A percentile compares a stretch with the other conserved stretches of the same genome.
Evolutionary conservation across 257 asterid species (phyloP).

Genomic region (Striga asiatica): DNA sequence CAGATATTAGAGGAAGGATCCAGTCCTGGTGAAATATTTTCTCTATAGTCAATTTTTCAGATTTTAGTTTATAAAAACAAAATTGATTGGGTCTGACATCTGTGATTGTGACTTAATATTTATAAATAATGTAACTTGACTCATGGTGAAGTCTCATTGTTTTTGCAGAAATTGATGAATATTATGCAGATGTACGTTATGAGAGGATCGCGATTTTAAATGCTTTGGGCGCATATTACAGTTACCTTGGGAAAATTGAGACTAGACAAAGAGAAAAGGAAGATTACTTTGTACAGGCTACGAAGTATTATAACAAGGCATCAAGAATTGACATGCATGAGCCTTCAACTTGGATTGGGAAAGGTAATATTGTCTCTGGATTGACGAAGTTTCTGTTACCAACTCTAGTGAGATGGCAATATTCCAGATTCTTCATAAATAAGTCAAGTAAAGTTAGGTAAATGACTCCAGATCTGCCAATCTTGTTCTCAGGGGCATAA

Average conservation of each 20-base stretch:
- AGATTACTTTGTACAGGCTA: conserved; percentile 84
- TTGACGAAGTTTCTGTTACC: too few species aligned
- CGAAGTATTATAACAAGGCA: conserved; percentile 93
- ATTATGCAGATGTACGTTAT: conserved; percentile 91
- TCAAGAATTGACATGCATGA: conserved; percentile 97
- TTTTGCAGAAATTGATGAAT: conserved; percentile 89
- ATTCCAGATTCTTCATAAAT: too few species aligned
- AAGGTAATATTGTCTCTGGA: too few species aligned
- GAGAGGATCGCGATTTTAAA: conserved; percentile 95
- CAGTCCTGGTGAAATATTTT: conserved; percentile 60
- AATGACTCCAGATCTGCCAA: too few species aligned
- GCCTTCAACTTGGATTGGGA: conserved; percentile 98
- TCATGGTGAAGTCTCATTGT: conserved; percentile 13
- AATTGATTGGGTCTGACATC: conserved; percentile 5
- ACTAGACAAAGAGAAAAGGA: conserved; percentile 84
- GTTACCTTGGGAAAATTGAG: conserved; percentile 87
- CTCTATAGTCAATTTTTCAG: not conserved
- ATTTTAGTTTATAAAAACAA: conserved; percentile 6
- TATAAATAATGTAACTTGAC: conserved; percentile 7
- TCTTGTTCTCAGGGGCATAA: too few species aligned
- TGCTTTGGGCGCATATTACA: conserved; percentile 95
- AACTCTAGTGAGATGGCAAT: too few species aligned
- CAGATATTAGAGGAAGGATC: conserved; percentile 98
- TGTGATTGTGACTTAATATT: not conserved
- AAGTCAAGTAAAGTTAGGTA: too few species aligned